Evolutionary conservation across 257 asterid species (phyloP).

Genomic region (Solanum paucissectum): DNA sequence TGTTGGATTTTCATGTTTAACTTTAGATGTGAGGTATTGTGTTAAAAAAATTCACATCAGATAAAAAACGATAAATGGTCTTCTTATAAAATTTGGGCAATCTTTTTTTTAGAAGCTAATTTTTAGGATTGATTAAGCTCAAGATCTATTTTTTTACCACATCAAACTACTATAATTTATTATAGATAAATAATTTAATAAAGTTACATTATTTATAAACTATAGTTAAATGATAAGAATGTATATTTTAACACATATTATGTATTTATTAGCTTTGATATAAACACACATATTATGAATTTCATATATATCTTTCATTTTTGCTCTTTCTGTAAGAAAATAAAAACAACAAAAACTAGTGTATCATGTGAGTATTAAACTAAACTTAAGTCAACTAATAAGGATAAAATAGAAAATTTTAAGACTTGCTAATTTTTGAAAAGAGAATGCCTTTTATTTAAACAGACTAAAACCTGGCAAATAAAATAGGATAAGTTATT

Average conservation of each 20-base stretch:
- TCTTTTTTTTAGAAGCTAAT: neutral
- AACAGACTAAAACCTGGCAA: neutral
- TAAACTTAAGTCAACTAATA: neutral
- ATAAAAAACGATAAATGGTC: too few species aligned
- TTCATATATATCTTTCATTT: neutral
- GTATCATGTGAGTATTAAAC: neutral
- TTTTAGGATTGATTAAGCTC: too few species aligned
- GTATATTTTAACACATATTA: neutral
- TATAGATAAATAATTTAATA: too few species aligned
- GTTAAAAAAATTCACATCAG: too few species aligned
- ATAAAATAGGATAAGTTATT: neutral
- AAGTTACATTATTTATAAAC: too few species aligned
- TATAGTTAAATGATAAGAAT: too few species aligned
- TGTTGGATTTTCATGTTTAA: too few species aligned
- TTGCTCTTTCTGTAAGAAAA: neutral
- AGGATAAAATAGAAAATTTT: neutral
- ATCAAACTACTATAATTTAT: too few species aligned
- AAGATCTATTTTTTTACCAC: too few species aligned
- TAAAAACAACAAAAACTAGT: neutral
- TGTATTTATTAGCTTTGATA: neutral
- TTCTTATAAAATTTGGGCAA: too few species aligned
- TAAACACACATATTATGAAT: too few species aligned
- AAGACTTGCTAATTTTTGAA: neutral
- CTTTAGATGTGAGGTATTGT: accelerated
- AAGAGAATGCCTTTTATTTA: neutral